Evolutionary conservation across 345 rosid genomes (phyloP).

Genomic region (Hypericum androsaemum): DNA sequence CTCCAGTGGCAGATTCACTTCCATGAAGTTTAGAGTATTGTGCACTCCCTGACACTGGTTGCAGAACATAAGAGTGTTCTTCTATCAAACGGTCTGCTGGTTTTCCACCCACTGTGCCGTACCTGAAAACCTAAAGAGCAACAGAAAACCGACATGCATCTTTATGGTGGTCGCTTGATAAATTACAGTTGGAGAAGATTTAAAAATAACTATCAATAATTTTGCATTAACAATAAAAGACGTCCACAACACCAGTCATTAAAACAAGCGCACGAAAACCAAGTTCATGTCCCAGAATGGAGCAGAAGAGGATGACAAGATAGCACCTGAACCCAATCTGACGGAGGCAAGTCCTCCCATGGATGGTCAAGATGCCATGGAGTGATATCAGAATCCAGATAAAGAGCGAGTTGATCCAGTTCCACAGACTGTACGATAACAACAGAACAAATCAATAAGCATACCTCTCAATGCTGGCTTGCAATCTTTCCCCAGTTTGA

Average conservation of each 20-base stretch:
- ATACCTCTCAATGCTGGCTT: too few relatives aligned
- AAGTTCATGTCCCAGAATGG: neutral
- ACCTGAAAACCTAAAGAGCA: constrained; percentile 60
- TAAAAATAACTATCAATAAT: neutral
- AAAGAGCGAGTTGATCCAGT: constrained; percentile 85
- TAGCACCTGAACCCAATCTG: constrained; percentile 84
- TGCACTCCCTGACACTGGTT: constrained; percentile 92
- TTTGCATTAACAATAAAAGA: constrained; percentile 6
- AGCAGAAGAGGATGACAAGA: neutral
- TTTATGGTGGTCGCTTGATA: too few relatives aligned
- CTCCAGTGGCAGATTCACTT: constrained; percentile 28
- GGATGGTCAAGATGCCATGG: constrained; percentile 76
- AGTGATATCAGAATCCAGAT: constrained; percentile 80
- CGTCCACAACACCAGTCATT: constrained; percentile 4
- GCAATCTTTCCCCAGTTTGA: too few relatives aligned
- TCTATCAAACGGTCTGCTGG: constrained; percentile 50
- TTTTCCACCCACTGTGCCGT: constrained; percentile 71
- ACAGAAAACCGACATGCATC: neutral
- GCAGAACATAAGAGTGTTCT: constrained; percentile 69
- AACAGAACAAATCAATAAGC: constrained; percentile 2
- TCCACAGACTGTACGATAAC: constrained; percentile 56
- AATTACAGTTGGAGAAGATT: too few relatives aligned
- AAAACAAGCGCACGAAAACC: neutral
- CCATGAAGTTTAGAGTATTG: constrained; percentile 51
- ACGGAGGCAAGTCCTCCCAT: constrained; percentile 85